Percentiles rank a stretch among this genome's conserved stretches.
These are phyloP conservation scores for Trichothecium sympodiale DNA, from an alignment of 2,329 filamentous ascomycete genomes.

Conservation along the genomic window DNA sequence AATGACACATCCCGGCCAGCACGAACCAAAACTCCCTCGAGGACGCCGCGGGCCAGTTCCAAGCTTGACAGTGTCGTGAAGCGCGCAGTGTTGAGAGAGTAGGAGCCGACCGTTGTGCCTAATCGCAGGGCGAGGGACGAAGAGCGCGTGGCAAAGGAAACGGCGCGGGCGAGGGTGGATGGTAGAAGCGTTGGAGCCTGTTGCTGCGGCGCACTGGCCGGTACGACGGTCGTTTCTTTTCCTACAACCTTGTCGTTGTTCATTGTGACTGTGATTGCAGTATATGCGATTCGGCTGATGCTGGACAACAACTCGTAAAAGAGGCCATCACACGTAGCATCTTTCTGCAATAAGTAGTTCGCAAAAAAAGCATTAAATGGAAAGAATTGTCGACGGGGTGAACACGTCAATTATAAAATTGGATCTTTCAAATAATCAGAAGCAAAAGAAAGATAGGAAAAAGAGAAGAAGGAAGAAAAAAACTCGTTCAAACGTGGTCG, in stretches of 20 bases:
- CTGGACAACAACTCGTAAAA: too few relatives aligned
- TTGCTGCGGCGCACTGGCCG: slow-evolving; percentile 9
- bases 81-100: slow-evolving; percentile 40
- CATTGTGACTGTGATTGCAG: too few relatives aligned
- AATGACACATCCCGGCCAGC: slow-evolving; percentile 36
- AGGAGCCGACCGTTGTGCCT: slow-evolving; percentile 39
- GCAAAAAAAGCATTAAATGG: too few relatives aligned
- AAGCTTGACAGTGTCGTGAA: slow-evolving; percentile 46
- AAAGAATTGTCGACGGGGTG: too few relatives aligned
- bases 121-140: slow-evolving; percentile 45
- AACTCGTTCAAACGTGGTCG: neutral
- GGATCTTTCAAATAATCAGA: neutral
- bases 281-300: too few relatives aligned
- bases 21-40: slow-evolving; percentile 41
- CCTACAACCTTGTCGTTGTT: too few relatives aligned
- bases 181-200: slow-evolving; percentile 42
- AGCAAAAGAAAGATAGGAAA: neutral
- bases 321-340: too few relatives aligned
- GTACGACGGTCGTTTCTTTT: neutral
- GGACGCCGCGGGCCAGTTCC: slow-evolving; percentile 41
- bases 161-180: slow-evolving; percentile 41
- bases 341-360: too few relatives aligned
- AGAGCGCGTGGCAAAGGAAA: slow-evolving; percentile 50
- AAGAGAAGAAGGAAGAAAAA: neutral
- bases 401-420: too few relatives aligned